Base-by-base conservation (phyloP, 768 basidiomycete species). In the Saitozyma sp. region DNA sequence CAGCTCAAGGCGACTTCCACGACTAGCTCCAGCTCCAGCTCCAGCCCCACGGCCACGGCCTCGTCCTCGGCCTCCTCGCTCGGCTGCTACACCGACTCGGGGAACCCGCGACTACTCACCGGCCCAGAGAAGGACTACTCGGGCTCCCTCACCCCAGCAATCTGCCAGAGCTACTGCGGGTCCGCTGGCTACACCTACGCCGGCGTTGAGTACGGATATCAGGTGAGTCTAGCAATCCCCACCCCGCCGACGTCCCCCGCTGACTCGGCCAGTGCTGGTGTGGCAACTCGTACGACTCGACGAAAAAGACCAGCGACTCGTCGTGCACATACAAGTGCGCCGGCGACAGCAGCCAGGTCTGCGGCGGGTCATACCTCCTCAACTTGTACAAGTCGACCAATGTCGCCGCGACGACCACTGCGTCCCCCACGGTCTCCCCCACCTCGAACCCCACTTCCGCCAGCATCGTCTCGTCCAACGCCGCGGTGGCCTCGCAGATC, bases 221-320 rank as follows among this genome's bases (percentile, higher is more conserved):
- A 62, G 46, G 66, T 64, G 50, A 61, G 63, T 42, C 29, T 1
- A 29, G 14, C 46, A 10, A 29, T 39, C 4, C 53, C 46, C 37
- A 19, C 13, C 45, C 45, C 45, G 11, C 45, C 11, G 13, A 13
- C 2, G 10, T 9, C 3, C 13, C 11, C 17, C 50, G 56, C 41
- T 63, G 46, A 55, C 11, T 17, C 45, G 53, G 7, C 4, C n/a
- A 71, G 70, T 69, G 67, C 53, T 69, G 17, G 29, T 69, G 70
- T 43, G 59, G 65, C 29, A 65, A 67, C 20, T 59, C 59, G 4
- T n/a, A 55, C 13, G 39, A 50, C 42, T 37, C 55, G 17, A 59
- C 59, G 8, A 61, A 50, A 41, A 59, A 57, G 20, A 39, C 57
- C 20, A 38, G 61, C 6, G 61, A 57, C 29, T 19, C 55, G 9